Percentiles rank a stretch among this genome's conserved stretches.
phyloP scores from a whole-genome alignment of 345 rosid species.

The Arabidopsis suecica region DNA sequence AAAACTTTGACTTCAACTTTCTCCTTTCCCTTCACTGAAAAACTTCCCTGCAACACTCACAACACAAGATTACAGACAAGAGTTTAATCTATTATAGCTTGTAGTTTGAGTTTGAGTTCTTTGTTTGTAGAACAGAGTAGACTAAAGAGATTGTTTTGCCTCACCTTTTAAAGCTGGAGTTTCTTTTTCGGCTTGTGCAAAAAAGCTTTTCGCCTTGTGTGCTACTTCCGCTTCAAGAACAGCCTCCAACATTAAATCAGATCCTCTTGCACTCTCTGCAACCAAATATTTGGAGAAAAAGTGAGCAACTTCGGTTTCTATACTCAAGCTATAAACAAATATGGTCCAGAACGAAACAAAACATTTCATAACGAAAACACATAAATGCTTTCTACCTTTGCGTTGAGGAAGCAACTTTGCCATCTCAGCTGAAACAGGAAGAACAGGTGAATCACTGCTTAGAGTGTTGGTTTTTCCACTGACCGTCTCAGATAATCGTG shows the following conservation, averaged over 20 bases:
- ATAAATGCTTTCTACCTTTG: constrained; percentile 48
- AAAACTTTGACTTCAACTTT: constrained; percentile 15
- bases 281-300: constrained; percentile 5
- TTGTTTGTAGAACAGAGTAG: constrained; percentile 4
- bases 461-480: constrained; percentile 42
- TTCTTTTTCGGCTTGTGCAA: constrained; percentile 64
- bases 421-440: constrained; percentile 88
- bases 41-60: constrained; percentile 25
- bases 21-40: constrained; percentile 5
- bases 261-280: constrained; percentile 58
- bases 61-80: constrained; percentile 11
- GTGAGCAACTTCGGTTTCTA: background rate
- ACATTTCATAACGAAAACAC: background rate
- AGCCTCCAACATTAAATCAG: constrained; percentile 71
- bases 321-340: background rate
- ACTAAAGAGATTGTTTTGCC: constrained; percentile 9
- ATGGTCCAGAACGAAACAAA: background rate
- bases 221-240: constrained; percentile 75
- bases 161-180: constrained; percentile 45
- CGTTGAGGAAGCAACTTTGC: constrained; percentile 74
- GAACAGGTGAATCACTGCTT: constrained; percentile 53
- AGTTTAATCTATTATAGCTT: constrained; percentile 66
- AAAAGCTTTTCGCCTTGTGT: constrained; percentile 63
- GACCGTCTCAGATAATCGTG: constrained; percentile 60
- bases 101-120: constrained; percentile 15